Base-by-base conservation (phyloP, 352 stramenopile species). In the Phytophthora europaea region DNA sequence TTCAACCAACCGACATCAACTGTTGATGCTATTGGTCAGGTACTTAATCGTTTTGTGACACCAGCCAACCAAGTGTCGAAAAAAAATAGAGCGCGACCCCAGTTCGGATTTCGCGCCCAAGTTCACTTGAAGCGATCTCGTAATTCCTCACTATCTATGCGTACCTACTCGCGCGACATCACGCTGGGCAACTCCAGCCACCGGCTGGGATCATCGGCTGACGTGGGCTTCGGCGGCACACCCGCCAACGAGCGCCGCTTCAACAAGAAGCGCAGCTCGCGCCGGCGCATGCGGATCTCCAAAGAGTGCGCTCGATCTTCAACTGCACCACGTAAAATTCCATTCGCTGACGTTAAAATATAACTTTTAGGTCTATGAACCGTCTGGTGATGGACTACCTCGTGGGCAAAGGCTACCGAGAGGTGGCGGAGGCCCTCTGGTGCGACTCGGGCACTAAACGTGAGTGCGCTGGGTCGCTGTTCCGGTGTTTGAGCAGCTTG, bases 381-480 rank as follows among this genome's bases (percentile, higher is more conserved):
- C 84, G 85, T 9, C 61, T 94, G 13, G 87, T 94, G 67, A 93
- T 94, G 87, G 85, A 94, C 48, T 94, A 93, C 51, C 76, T 94
- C n/a, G 84, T 94, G 5, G 85, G 87, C 12, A 94, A 92, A 68
- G 87, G 87, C 54, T 93, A 92, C 47, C 84, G 85, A 56, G 82
- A 94, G 20, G 85, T 93, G 45, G 87, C 87, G 6, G 87, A 94
- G 68, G 87, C 87, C 6, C 92, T 94, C 54, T 91, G 82, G 85
- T 71, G 76, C 4, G 85, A 94, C 53, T 92, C 87, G 33, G 84
- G 67, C 62, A 93, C 84, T 9, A 89, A 90, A 63, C 87, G 87
- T 94, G 70, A 55, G 85, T 87, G 10, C 16, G 23, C 6, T 50
- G 6, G 12, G 20, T 13, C 0, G 52, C 1, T 16, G 51, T 69